Conservation (phyloP, 139 green algal species). For the Chlamydomonas schloesseri region DNA sequence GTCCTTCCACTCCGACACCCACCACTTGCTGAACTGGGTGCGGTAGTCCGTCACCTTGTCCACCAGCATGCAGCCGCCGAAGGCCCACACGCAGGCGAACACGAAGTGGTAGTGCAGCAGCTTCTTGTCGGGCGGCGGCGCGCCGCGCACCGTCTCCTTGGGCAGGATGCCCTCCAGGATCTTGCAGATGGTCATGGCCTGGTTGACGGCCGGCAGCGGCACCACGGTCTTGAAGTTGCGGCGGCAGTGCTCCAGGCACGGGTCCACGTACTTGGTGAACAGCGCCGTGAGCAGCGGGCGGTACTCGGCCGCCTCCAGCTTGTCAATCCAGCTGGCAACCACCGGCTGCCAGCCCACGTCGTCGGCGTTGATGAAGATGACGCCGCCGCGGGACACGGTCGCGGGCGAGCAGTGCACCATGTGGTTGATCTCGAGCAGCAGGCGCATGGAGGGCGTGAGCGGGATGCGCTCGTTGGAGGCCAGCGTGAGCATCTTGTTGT, state of each 20-base stretch:
- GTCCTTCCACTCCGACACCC: conserved; percentile 83
- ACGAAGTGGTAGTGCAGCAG: conserved; percentile 94
- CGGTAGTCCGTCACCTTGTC: conserved; percentile 90
- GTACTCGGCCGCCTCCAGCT: conserved; percentile 82
- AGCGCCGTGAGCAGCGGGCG: conserved; percentile 83
- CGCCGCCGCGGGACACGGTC: conserved; percentile 92
- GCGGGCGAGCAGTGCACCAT: conserved; percentile 93
- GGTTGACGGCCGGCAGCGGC: conserved; percentile 81
- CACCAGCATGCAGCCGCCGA: conserved; percentile 90
- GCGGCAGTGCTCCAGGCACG: conserved; percentile 86
- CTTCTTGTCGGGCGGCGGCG: conserved; percentile 84
- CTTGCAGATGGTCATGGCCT: conserved; percentile 93
- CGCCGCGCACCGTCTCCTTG: conserved; percentile 65
- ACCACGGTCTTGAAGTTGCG: conserved; percentile 90
- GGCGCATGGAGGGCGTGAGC: conserved; percentile 87
- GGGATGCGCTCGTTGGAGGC: conserved; percentile 95
- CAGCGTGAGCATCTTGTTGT: conserved; percentile 90
- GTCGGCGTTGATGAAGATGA: conserved; percentile 91
- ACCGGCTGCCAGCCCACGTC: conserved; percentile 92
- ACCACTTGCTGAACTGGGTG: conserved; percentile 91
- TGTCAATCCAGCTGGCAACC: conserved; percentile 87
- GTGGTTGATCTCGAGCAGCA: conserved; percentile 90
- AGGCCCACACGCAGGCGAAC: conserved; percentile 93
- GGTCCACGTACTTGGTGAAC: conserved; percentile 90
- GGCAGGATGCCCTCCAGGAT: conserved; percentile 93